phyloP scores from a whole-genome alignment of 257 asterid species.

The Galeopsis tetrahit region DNA sequence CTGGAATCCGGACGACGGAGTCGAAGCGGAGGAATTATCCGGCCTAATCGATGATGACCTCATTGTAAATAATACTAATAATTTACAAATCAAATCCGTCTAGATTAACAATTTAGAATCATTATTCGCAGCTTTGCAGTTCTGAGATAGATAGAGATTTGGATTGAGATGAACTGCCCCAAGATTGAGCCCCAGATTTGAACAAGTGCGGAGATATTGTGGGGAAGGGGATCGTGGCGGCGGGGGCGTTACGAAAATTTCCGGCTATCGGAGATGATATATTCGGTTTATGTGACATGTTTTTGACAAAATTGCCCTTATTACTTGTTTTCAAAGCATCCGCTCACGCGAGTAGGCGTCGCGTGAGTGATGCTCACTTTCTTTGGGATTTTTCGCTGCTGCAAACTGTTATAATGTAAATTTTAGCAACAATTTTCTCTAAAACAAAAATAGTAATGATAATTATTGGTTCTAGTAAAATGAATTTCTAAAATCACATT shows the following conservation, averaged over 20 bases:
- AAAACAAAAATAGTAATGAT: too few species aligned
- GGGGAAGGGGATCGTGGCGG: conserved; percentile 42
- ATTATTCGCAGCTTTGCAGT: conserved; percentile 29
- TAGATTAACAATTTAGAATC: conserved; percentile 1
- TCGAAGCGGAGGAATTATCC: conserved; percentile 53
- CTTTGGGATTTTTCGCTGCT: neutral
- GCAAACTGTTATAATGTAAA: neutral
- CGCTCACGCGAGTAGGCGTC: conserved; percentile 25
- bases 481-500: neutral
- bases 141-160: conserved; percentile 24
- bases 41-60: conserved; percentile 60
- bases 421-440: neutral
- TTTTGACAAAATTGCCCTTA: conserved; percentile 28
- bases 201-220: conserved; percentile 2
- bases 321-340: conserved; percentile 19
- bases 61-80: conserved; percentile 45
- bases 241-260: conserved; percentile 33
- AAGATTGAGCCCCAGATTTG: conserved; percentile 33
- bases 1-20: conserved; percentile 42
- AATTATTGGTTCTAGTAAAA: neutral
- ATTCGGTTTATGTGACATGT: conserved; percentile 3
- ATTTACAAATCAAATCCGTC: conserved; percentile 28
- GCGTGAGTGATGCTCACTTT: conserved; percentile 24
- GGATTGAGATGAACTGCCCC: conserved; percentile 31
- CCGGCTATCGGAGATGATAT: conserved; percentile 34